A percentile compares a stretch with the other conserved stretches of the same genome.
phyloP scores from a whole-genome alignment of 495 filamentous ascomycete genomes.

The Penicillium taxi region DNA sequence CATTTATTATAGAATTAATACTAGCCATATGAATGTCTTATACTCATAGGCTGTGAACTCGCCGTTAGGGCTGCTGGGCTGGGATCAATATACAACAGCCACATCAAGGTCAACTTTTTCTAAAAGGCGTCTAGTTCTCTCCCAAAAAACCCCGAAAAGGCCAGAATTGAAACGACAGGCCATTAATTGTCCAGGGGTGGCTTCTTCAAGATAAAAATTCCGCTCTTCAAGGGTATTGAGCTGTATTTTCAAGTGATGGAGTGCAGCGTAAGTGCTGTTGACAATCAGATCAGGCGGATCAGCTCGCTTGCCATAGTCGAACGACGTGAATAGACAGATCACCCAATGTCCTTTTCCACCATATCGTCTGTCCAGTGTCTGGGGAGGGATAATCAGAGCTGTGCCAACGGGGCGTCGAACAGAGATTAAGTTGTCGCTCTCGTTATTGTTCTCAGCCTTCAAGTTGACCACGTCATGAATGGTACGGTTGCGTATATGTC shows the following conservation, averaged over 20 bases:
- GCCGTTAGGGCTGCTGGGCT: no score
- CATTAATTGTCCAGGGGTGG: conserved; percentile 17
- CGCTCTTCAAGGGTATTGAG: conserved; percentile 10
- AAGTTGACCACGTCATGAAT: conserved; percentile 9
- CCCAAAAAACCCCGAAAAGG: conserved; percentile 2
- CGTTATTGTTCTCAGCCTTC: not conserved
- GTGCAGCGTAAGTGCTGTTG: conserved; percentile 30
- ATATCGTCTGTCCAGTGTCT: conserved; percentile 14
- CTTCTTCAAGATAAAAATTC: not conserved
- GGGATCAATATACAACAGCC: conserved; percentile 1
- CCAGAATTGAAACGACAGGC: conserved; percentile 23
- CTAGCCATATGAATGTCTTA: no score
- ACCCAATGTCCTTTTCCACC: conserved; percentile 34
- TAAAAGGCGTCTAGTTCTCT: not conserved
- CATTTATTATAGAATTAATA: no score
- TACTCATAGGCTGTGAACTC: not conserved
- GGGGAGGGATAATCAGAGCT: conserved; percentile 39
- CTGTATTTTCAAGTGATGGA: conserved; percentile 31
- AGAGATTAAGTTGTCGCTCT: not conserved
- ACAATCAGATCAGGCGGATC: conserved; percentile 26
- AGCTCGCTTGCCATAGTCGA: conserved; percentile 21
- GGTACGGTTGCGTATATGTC: not conserved
- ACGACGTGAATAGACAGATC: conserved; percentile 42
- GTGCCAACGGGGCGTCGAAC: conserved; percentile 25
- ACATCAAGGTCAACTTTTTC: not conserved